Percentiles rank a stretch among this genome's conserved stretches.
Evolutionary conservation across 2,329 filamentous ascomycete species (phyloP).

Genomic region (Epichloe sibirici): DNA sequence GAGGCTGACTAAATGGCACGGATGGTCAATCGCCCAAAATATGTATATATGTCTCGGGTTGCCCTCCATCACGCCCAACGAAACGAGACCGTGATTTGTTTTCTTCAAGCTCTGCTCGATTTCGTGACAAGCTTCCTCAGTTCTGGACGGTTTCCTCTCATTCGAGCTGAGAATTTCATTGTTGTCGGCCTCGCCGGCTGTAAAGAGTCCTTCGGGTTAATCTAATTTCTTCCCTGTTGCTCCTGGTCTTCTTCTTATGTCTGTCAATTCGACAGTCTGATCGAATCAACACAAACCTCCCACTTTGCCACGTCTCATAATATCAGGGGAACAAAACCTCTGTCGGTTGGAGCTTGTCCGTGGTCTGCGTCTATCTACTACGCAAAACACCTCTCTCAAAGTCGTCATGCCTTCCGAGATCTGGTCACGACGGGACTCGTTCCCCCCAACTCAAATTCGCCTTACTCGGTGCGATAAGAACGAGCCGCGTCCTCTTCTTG

Average conservation of each 20-base stretch:
- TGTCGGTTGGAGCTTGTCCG: no score
- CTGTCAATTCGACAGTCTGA: background rate
- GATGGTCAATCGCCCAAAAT: background rate
- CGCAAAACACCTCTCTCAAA: background rate
- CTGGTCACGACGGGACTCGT: constrained; percentile 32
- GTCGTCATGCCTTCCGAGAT: constrained; percentile 23
- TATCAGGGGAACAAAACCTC: background rate
- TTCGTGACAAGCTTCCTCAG: background rate
- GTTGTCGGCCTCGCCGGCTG: constrained; percentile 3
- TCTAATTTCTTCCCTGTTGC: constrained; percentile 1
- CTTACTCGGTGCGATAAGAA: constrained; percentile 23
- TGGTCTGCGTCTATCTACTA: background rate
- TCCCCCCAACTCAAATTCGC: constrained; percentile 40
- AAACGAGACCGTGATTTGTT: background rate
- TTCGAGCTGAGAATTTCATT: constrained; percentile 1
- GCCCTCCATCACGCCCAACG: background rate
- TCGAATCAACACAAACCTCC: background rate
- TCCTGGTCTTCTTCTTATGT: background rate
- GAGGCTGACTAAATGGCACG: background rate
- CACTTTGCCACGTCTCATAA: background rate
- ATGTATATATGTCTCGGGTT: constrained; percentile 1
- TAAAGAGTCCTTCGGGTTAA: background rate
- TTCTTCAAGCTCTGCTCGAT: background rate
- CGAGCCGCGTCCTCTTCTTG: constrained; percentile 30
- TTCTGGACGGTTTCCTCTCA: background rate